A percentile compares a stretch with the other conserved stretches of the same genome.
These are phyloP conservation scores for Aspergillus leporis DNA, from an alignment of 495 filamentous ascomycete species.

Conservation along the genomic window DNA sequence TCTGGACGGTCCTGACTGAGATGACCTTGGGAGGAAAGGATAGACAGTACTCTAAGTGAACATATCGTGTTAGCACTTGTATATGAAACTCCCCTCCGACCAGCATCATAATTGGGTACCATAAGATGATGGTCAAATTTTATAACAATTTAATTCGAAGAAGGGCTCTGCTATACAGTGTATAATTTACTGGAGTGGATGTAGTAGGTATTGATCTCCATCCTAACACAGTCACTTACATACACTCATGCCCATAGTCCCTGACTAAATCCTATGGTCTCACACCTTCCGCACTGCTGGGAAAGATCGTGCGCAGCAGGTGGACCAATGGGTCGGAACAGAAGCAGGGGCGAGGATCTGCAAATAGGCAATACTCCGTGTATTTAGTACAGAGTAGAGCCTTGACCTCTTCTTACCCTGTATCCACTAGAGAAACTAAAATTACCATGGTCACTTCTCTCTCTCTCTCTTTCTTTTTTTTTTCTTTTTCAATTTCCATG, in stretches of 20 bases:
- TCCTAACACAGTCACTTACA: neutral
- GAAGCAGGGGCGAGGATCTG: conserved; percentile 6
- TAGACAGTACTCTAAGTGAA: no score
- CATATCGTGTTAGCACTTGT: no score
- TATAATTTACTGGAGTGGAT: neutral
- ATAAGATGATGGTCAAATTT: no score
- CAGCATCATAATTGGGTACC: no score
- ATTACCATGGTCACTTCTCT: neutral
- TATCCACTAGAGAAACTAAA: neutral
- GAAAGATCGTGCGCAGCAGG: conserved; percentile 2
- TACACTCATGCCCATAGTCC: neutral
- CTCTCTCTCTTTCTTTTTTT: no score
- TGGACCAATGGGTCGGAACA: conserved; percentile 9
- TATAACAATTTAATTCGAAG: no score
- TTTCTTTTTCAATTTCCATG: no score
- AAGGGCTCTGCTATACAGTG: no score
- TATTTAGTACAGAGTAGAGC: neutral
- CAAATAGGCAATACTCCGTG: conserved; percentile 2
- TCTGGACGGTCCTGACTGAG: neutral
- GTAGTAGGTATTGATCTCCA: conserved; percentile 2
- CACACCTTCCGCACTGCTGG: conserved; percentile 17
- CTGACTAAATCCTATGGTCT: conserved; percentile 13
- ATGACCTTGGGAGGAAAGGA: neutral
- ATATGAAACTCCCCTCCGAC: neutral
- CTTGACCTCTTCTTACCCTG: neutral